A percentile compares a stretch with the other conserved stretches of the same genome.
Evolutionary conservation across 169 alveolate genomes (phyloP).

Genomic region (Cardiosporidium cionae): DNA sequence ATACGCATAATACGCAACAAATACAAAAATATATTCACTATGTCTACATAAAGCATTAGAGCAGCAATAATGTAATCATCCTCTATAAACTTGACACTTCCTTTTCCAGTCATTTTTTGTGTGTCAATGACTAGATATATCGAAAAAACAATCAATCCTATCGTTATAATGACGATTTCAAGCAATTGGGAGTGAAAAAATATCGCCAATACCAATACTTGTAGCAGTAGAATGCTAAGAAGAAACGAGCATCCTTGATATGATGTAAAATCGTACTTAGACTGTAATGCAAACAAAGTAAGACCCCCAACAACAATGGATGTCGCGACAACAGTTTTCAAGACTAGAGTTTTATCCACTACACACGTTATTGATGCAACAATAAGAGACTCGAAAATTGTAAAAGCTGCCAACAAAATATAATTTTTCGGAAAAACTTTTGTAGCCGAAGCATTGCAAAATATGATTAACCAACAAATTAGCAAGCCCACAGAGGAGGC

Average conservation of each 20-base stretch:
- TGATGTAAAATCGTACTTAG: constrained; percentile 46
- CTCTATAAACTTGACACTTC: constrained; percentile 38
- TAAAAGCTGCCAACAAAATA: constrained; percentile 21
- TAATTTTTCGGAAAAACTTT: constrained; percentile 24
- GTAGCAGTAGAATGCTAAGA: constrained; percentile 14
- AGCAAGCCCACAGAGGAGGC: constrained; percentile 5
- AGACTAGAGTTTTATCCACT: constrained; percentile 18
- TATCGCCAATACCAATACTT: constrained; percentile 25
- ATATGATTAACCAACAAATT: neutral
- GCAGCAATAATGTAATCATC: constrained; percentile 67
- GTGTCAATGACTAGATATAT: constrained; percentile 61
- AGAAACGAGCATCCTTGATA: constrained; percentile 32
- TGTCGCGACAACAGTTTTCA: constrained; percentile 38
- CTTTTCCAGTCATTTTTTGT: constrained; percentile 52
- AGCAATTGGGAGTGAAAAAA: constrained; percentile 26
- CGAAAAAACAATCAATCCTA: constrained; percentile 48
- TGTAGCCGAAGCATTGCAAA: constrained; percentile 5
- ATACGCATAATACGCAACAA: constrained; percentile 40
- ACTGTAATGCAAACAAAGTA: constrained; percentile 44
- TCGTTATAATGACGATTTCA: constrained; percentile 33
- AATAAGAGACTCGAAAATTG: constrained; percentile 16
- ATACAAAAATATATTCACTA: constrained; percentile 47
- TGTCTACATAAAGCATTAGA: constrained; percentile 52
- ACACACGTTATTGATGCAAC: constrained; percentile 5
- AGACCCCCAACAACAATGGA: constrained; percentile 22